Conservation (phyloP, 192 early-diverging fungal genomes). For the Jimgerdemannia lactiflua region DNA sequence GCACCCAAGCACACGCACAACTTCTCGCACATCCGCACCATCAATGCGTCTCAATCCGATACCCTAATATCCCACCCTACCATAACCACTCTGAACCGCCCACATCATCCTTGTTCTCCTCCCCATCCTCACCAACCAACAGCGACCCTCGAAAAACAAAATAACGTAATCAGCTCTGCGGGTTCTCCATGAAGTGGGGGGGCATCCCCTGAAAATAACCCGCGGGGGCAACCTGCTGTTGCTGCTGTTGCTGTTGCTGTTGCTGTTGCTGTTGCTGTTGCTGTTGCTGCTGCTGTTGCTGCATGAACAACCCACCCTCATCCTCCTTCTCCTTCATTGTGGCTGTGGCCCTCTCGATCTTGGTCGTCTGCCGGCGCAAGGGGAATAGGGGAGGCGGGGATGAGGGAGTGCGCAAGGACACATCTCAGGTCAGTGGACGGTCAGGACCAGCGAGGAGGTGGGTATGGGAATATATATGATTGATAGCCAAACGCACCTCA, state of each 20-base stretch:
- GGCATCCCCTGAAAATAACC: neutral
- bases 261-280: constrained; percentile 1
- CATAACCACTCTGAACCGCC: no score
- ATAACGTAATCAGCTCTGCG: neutral
- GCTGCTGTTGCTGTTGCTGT: neutral
- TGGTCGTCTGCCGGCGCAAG: constrained; percentile 37
- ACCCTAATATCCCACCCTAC: no score
- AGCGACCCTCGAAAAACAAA: no score
- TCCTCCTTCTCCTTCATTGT: constrained; percentile 49
- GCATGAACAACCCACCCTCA: constrained; percentile 13
- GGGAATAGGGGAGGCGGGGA: neutral
- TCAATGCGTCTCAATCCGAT: no score
- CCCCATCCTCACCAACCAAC: no score
- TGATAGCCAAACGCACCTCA: constrained; percentile 62
- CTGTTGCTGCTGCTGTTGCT: constrained; percentile 5
- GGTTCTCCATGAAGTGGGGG: neutral
- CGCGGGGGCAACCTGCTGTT: neutral
- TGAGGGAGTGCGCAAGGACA: neutral
- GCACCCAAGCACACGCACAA: no score
- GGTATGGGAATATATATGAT: neutral
- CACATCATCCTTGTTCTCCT: no score
- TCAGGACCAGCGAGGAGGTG: neutral
- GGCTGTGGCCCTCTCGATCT: constrained; percentile 45
- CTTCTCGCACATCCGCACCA: no score
- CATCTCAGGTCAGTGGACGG: no score